Percentiles rank a stretch among this genome's conserved stretches.
These are phyloP conservation scores for Suhomyces maxii DNA, from an alignment of 1,139 yeast species.

Conservation along the genomic window DNA sequence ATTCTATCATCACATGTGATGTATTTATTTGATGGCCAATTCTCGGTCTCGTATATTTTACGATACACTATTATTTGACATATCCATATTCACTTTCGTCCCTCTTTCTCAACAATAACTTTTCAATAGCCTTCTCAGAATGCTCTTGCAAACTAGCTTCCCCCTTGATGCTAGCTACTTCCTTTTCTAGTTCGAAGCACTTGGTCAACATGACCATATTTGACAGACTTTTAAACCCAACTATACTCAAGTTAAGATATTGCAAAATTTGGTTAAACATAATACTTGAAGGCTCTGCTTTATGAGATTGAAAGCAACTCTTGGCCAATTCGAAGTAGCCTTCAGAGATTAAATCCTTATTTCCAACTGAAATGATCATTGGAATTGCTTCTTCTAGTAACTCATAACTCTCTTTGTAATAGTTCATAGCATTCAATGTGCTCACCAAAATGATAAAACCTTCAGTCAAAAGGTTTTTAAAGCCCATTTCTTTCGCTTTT, in stretches of 20 bases:
- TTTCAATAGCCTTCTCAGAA: conserved; percentile 31
- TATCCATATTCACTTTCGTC: conserved; percentile 34
- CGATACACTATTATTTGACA: background rate
- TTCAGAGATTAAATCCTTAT: conserved; percentile 33
- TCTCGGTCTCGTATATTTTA: background rate
- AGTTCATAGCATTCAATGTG: conserved; percentile 35
- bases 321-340: conserved; percentile 41
- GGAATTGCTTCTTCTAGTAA: conserved; percentile 43
- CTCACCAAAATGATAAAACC: conserved; percentile 41
- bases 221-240: conserved; percentile 39
- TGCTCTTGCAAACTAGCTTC: conserved; percentile 32
- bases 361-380: conserved; percentile 34
- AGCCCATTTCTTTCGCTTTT: conserved; percentile 43
- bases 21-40: background rate
- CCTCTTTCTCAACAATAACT: conserved; percentile 27
- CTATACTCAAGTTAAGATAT: conserved; percentile 42
- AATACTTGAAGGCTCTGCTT: conserved; percentile 9
- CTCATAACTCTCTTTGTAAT: conserved; percentile 35
- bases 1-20: too few species aligned
- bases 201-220: conserved; percentile 29
- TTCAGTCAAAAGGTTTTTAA: conserved; percentile 37
- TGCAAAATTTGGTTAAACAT: conserved; percentile 31
- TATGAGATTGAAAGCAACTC: conserved; percentile 23
- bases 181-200: conserved; percentile 35
- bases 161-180: conserved; percentile 30